phyloP scores from a whole-genome alignment of 768 basidiomycete genomes.

The Leccinum boreale region DNA sequence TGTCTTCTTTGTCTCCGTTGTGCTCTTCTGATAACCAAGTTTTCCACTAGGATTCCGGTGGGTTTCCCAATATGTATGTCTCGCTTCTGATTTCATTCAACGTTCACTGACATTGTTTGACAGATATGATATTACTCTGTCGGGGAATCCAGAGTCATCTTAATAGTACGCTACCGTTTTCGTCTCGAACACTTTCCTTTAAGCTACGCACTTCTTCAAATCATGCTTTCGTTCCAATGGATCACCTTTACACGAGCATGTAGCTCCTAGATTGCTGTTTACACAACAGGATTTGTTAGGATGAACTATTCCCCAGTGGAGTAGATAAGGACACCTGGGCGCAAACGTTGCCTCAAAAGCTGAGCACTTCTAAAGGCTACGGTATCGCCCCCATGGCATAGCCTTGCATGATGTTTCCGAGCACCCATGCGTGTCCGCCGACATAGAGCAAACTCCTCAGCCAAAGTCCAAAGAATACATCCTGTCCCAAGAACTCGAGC shows the following conservation, averaged over 20 bases:
- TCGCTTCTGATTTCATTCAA: not conserved
- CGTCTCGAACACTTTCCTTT: conserved; percentile 9
- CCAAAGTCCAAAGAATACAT: conserved; percentile 79
- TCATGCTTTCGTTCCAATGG: conserved; percentile 16
- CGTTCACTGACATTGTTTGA: conserved; percentile 6
- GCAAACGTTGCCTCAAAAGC: not conserved
- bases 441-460: conserved; percentile 71
- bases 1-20: conserved; percentile 9
- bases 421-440: conserved; percentile 74
- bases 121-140: conserved; percentile 24
- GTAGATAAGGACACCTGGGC: not conserved
- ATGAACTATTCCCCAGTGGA: not conserved
- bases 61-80: conserved; percentile 92
- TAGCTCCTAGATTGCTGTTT: conserved; percentile 23
- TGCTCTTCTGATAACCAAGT: conserved; percentile 4
- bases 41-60: conserved; percentile 74
- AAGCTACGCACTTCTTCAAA: conserved; percentile 12
- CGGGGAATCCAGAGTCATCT: conserved; percentile 1
- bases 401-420: conserved; percentile 57
- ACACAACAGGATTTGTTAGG: conserved; percentile 2
- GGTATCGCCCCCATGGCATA: conserved; percentile 27
- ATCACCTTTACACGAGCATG: conserved; percentile 9
- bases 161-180: conserved; percentile 25
- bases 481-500: conserved; percentile 81
- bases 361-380: not conserved